Evolutionary conservation across 2,329 filamentous ascomycete genomes (phyloP), one percentile per base, ranked within the genome.

Genomic region (Emydomyces testavorans): DNA sequence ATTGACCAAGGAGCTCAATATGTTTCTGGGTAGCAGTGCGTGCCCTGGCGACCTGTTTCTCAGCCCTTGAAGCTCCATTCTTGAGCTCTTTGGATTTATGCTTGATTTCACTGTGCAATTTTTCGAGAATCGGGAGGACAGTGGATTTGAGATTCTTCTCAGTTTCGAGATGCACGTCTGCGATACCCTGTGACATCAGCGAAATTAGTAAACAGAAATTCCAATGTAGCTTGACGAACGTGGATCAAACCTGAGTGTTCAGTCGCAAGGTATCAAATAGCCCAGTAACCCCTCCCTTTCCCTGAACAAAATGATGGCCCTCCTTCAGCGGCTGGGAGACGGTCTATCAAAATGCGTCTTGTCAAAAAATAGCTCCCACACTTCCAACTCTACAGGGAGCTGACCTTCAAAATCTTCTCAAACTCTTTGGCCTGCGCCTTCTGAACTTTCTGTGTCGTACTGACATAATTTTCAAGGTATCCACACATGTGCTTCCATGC

Each of bases 401-500:
- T 20, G 7, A 47, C 45, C 80, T 96, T 98, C 60, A 96, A 70
- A 7, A 92, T 82, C 68, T 85, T 90, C 71, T 96, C 89, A 61
- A 94, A 94, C 66, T 96, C 90, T 71, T 94, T 96, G 47, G 86
- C 80, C 57, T 94, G 83, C 8, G 78, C 76, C 62, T 81, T 83
- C 62, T 95, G 83, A 50, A 86, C 74, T 74, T 90, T 95, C 66
- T 94, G 88, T 2, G 88, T 85, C 5, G 84, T 81, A 24, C 71
- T 72, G 59, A 96, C 75, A 65, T 95, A 98, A 44, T 94, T 87
- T 67, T 96, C 88, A 40, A 98, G 75, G 62, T 94, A 90, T 49
- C 75, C 85, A 53, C 88, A 85, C 52, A 89, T 86, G 65, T 96
- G 90, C 66, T 95, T 96, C 88, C 88, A 98, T 39, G 92, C 92